phyloP scores from a whole-genome alignment of 2,329 filamentous ascomycete species.

The Huntiella moniliformis region DNA sequence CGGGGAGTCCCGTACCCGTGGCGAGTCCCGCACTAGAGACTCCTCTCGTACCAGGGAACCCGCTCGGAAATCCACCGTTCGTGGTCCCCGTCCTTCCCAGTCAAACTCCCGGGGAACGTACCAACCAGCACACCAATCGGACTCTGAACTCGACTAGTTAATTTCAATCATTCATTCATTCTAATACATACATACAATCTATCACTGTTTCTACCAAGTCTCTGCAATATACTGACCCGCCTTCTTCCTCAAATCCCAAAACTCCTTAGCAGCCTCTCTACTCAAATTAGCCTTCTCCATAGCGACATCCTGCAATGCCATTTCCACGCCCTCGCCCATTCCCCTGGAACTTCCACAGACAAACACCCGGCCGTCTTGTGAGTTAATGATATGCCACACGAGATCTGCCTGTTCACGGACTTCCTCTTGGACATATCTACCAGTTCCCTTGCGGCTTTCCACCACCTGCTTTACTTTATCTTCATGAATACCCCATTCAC shows the following conservation, averaged over 20 bases:
- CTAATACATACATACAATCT: conserved; percentile 3
- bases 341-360: conserved; percentile 90
- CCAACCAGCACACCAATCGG: too few species aligned
- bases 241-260: conserved; percentile 83
- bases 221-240: conserved; percentile 90
- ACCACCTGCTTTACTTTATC: conserved; percentile 69
- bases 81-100: too few species aligned
- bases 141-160: too few species aligned
- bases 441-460: conserved; percentile 55
- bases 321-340: conserved; percentile 93
- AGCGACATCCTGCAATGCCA: conserved; percentile 70
- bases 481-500: conserved; percentile 90
- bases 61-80: too few species aligned
- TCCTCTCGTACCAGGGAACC: too few species aligned
- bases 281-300: conserved; percentile 84
- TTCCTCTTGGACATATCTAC: conserved; percentile 91
- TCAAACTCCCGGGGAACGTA: too few species aligned
- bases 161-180: too few species aligned
- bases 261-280: conserved; percentile 61
- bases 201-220: too few species aligned
- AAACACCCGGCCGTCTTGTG: conserved; percentile 87
- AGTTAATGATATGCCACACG: conserved; percentile 97
- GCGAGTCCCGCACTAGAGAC: not conserved
- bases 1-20: conserved; percentile 3
- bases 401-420: conserved; percentile 78